phyloP scores from a whole-genome alignment of 192 early-diverging fungal genomes.

The Rhizophagus sp. region DNA sequence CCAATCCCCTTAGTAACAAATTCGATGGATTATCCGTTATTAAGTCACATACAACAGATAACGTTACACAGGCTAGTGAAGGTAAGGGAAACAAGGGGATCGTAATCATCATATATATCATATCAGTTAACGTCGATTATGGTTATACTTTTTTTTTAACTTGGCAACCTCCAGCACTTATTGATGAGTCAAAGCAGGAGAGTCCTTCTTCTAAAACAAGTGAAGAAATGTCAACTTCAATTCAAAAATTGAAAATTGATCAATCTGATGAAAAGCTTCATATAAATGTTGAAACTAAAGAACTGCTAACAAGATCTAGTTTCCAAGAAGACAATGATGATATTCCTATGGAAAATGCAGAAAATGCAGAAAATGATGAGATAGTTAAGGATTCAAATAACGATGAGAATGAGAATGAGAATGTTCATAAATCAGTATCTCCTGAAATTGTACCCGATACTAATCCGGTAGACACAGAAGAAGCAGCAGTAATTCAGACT shows the following conservation, averaged over 20 bases:
- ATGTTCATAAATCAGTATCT: neutral
- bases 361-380: neutral
- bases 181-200: neutral
- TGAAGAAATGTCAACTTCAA: neutral
- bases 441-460: neutral
- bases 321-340: neutral
- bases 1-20: too few relatives aligned
- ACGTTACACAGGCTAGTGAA: neutral
- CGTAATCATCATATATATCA: neutral
- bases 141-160: neutral
- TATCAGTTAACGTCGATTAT: neutral
- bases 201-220: neutral
- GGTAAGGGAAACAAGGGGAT: neutral
- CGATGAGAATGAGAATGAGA: neutral
- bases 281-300: neutral
- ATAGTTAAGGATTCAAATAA: neutral
- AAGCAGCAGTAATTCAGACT: neutral
- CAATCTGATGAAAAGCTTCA: neutral
- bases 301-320: neutral
- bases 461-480: neutral
- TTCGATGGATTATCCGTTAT: neutral
- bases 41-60: neutral
- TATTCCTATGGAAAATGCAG: neutral
- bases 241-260: neutral
- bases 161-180: neutral